A percentile compares a stretch with the other conserved stretches of the same genome.
phyloP scores from a whole-genome alignment of 1,139 yeast genomes.

The Hemisphaericaspora xylofermentans region DNA sequence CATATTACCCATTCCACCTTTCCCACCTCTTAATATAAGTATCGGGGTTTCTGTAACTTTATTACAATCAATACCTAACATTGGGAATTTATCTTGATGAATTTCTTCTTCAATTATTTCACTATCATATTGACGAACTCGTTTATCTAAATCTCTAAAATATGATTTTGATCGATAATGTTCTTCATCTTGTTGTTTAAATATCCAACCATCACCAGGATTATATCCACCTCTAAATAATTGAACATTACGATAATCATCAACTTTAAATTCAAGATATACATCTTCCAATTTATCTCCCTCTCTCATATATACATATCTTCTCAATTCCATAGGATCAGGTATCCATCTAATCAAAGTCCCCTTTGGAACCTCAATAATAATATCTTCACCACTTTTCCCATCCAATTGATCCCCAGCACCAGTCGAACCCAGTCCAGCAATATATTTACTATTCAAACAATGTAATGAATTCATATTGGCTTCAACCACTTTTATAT shows the following conservation, averaged over 20 bases:
- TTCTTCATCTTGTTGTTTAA: conserved; percentile 70
- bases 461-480: conserved; percentile 71
- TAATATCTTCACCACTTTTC: conserved; percentile 70
- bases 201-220: conserved; percentile 86
- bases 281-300: conserved; percentile 28
- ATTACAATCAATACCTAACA: conserved; percentile 73
- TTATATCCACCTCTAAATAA: conserved; percentile 53
- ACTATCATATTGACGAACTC: conserved; percentile 64
- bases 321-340: conserved; percentile 53
- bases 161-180: conserved; percentile 65
- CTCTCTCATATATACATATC: conserved; percentile 30
- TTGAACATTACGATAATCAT: conserved; percentile 41
- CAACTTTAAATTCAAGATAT: conserved; percentile 28
- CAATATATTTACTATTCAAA: conserved; percentile 64
- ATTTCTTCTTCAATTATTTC: conserved; percentile 62
- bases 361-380: conserved; percentile 88
- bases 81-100: conserved; percentile 66
- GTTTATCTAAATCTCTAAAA: conserved; percentile 60
- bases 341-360: conserved; percentile 87
- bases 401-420: conserved; percentile 81
- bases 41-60: conserved; percentile 65
- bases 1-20: conserved; percentile 95
- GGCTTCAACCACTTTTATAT: conserved; percentile 67
- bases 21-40: conserved; percentile 78
- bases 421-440: conserved; percentile 73